Base-by-base conservation (phyloP, 306 rosid species). In the Cicer bijugum region DNA sequence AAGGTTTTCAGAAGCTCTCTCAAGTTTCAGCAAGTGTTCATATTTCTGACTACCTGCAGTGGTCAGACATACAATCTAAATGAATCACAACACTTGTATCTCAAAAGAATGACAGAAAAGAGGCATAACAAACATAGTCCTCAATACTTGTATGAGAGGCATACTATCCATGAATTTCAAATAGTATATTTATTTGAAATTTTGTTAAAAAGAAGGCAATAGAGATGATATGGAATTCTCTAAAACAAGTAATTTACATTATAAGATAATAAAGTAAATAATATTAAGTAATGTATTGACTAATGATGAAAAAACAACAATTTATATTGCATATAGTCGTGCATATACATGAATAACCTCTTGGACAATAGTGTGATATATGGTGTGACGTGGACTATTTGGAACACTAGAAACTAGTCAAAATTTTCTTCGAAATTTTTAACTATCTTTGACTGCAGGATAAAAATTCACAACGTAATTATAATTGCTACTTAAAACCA, bases 1-100 rank as follows among this genome's bases (percentile, higher is more conserved):
- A 12, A 86, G 83, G 28, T 86, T 86, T 67, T 78, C 70, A 23
- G 76, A 83, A 77, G 84, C 87, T 15, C 76, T 20, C 57, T 81
- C 76, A 0, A 86, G 67, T 52, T 75, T 78, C 19, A 69, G 28
- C 63, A 76, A 84, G 69, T 79, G 84, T 28, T 75, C 79, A 50
- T 84, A 56, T 77, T 84, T 86, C 55, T 19, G 52, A 45, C 51
- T 66, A 23, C 84, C 89, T 86, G 55, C 6, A 0, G 1, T 44
- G 2, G 6, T 65, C 64, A 74, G 0, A 68, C 11, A 69, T 6
- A 19, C 33, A 44, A 9, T n/a, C 45, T 15, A 51, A 44, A 40
- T 19, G 38, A 75, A 14, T 16, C 12, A 56, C 1, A 35, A 60
- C 19, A 52, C n/a, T 63, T 7, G 17, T 68, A n/a, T 1, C 6